These are phyloP conservation scores for Clonostachys rhizophaga DNA, from an alignment of 2,329 filamentous ascomycete genomes.

Conservation along the genomic window DNA sequence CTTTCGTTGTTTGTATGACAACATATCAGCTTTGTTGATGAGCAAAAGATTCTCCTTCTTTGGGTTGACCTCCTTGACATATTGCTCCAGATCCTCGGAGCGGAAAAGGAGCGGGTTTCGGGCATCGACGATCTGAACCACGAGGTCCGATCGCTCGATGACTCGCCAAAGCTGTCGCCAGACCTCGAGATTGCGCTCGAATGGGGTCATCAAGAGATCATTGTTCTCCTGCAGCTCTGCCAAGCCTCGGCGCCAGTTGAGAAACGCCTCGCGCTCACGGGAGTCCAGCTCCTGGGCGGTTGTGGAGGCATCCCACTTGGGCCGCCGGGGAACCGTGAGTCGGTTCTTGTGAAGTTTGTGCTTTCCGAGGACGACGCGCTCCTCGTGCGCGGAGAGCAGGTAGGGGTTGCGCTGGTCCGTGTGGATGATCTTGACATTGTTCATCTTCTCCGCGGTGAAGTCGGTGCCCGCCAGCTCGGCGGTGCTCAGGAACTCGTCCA, in stretches of 20 bases:
- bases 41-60: constrained; percentile 87
- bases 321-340: constrained; percentile 84
- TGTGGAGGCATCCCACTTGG: constrained; percentile 81
- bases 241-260: constrained; percentile 85
- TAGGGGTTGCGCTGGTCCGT: constrained; percentile 95
- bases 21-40: constrained; percentile 99
- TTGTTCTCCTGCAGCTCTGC: constrained; percentile 92
- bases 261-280: constrained; percentile 72
- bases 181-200: constrained; percentile 94
- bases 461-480: constrained; percentile 97
- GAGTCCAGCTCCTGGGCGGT: constrained; percentile 78
- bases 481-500: constrained; percentile 94
- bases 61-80: constrained; percentile 87
- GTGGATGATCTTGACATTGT: constrained; percentile 98
- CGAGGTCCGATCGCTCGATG: constrained; percentile 90
- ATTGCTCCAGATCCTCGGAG: constrained; percentile 86
- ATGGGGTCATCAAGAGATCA: constrained; percentile 94
- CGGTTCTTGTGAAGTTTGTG: constrained; percentile 75
- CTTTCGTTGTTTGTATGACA: constrained; percentile 78
- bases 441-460: constrained; percentile 98
- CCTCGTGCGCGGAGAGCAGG: constrained; percentile 78
- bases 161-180: constrained; percentile 98
- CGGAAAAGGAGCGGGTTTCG: constrained; percentile 91
- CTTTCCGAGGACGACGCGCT: constrained; percentile 72
- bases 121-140: constrained; percentile 98